phyloP scores from a whole-genome alignment of 1,284 basidiomycete genomes.

The Phellopilus nigrolimitatus region DNA sequence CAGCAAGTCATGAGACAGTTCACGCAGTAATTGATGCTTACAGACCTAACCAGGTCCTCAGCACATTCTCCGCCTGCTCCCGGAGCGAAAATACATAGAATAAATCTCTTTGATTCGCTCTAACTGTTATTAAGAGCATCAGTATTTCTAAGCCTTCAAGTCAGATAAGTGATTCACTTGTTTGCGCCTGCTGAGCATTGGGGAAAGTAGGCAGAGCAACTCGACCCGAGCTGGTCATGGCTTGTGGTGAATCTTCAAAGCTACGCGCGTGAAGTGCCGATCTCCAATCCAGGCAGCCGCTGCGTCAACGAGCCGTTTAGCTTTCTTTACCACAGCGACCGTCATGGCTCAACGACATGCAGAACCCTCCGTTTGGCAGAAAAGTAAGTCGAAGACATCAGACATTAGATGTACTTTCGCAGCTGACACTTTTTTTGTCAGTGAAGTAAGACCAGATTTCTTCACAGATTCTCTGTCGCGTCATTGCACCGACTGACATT shows the following conservation, averaged over 20 bases:
- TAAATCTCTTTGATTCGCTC: slow-evolving; percentile 81
- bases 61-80: slow-evolving; percentile 71
- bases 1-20: not conserved
- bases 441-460: slow-evolving; percentile 15
- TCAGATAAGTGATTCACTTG: slow-evolving; percentile 51
- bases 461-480: slow-evolving; percentile 10
- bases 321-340: slow-evolving; percentile 21
- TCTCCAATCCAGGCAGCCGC: too few relatives aligned
- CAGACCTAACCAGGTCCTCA: slow-evolving; percentile 76
- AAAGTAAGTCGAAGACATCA: slow-evolving; percentile 44
- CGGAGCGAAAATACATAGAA: slow-evolving; percentile 72
- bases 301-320: not conserved
- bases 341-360: slow-evolving; percentile 44
- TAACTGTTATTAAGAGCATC: slow-evolving; percentile 47
- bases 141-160: not conserved
- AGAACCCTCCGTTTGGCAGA: slow-evolving; percentile 69
- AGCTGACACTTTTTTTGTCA: slow-evolving; percentile 8
- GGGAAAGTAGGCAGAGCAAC: slow-evolving; percentile 48
- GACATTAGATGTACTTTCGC: not conserved
- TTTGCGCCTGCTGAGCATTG: slow-evolving; percentile 78
- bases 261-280: not conserved
- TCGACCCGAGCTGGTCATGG: slow-evolving; percentile 5
- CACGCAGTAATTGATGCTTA: slow-evolving; percentile 8
- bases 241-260: too few relatives aligned
- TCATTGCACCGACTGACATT: too few relatives aligned